phyloP scores from a whole-genome alignment of 73 alveolate genomes.

The Paramecium pentaurelia region DNA sequence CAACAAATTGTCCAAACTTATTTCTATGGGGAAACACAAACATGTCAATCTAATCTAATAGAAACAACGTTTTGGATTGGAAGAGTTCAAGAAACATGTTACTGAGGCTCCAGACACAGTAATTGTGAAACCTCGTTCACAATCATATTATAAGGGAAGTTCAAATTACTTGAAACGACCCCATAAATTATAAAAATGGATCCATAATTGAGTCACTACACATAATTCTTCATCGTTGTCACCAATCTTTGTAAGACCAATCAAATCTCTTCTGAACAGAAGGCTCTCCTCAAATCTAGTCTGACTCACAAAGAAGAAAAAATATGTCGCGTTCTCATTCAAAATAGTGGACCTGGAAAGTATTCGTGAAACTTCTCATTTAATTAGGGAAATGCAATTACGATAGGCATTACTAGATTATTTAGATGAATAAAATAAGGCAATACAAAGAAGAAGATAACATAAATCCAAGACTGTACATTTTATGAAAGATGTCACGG shows the following conservation, averaged over 20 bases:
- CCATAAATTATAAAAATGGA: slow-evolving; percentile 32
- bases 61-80: neutral
- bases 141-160: slow-evolving; percentile 8
- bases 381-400: slow-evolving; percentile 10
- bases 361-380: neutral
- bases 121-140: neutral
- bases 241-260: slow-evolving; percentile 32
- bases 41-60: neutral
- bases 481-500: neutral
- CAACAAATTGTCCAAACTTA: neutral
- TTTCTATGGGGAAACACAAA: slow-evolving; percentile 6
- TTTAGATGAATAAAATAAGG: neutral
- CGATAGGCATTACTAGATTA: slow-evolving; percentile 25
- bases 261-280: slow-evolving; percentile 43
- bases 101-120: neutral
- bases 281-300: neutral
- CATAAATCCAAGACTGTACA: slow-evolving; percentile 41
- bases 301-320: slow-evolving; percentile 21
- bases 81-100: neutral
- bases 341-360: slow-evolving; percentile 43
- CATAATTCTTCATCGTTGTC: slow-evolving; percentile 42
- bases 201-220: slow-evolving; percentile 43
- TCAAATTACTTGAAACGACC: neutral
- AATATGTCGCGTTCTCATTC: neutral
- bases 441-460: neutral